Conservation (phyloP, 768 basidiomycete genomes). For the Fibroporia radiculosa region DNA sequence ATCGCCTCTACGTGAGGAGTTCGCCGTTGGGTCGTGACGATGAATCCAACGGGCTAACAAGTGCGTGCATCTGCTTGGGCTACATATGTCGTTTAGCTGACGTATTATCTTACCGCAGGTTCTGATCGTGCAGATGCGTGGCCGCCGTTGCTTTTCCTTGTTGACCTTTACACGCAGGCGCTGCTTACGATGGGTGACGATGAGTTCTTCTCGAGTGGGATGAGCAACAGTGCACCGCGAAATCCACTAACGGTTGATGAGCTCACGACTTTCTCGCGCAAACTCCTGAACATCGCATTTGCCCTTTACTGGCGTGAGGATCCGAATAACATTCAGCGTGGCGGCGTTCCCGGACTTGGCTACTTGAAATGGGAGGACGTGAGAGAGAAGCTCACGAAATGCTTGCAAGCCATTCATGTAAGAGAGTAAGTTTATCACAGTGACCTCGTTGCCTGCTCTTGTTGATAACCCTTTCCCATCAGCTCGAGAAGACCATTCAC, state of each 20-base stretch:
- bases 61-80: conserved; percentile 23
- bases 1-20: conserved; percentile 54
- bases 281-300: conserved; percentile 80
- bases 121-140: conserved; percentile 40
- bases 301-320: conserved; percentile 64
- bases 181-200: conserved; percentile 93
- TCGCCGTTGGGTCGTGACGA: conserved; percentile 57
- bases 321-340: conserved; percentile 30
- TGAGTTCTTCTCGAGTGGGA: conserved; percentile 72
- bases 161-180: conserved; percentile 75
- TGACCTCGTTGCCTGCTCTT: too few relatives aligned
- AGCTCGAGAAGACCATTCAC: conserved; percentile 85
- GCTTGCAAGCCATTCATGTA: conserved; percentile 76
- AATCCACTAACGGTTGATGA: conserved; percentile 85
- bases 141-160: conserved; percentile 69
- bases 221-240: conserved; percentile 27
- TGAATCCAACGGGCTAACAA: conserved; percentile 27
- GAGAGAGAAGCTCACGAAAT: conserved; percentile 67
- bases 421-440: conserved; percentile 70
- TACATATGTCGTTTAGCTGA: background rate
- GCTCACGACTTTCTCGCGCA: conserved; percentile 62
- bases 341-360: conserved; percentile 32
- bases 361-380: conserved; percentile 57
- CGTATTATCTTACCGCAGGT: conserved; percentile 28
- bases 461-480: conserved; percentile 6